Conservation (phyloP, 805 yeast genomes). For the Cyberlindnera euphorbiae region DNA sequence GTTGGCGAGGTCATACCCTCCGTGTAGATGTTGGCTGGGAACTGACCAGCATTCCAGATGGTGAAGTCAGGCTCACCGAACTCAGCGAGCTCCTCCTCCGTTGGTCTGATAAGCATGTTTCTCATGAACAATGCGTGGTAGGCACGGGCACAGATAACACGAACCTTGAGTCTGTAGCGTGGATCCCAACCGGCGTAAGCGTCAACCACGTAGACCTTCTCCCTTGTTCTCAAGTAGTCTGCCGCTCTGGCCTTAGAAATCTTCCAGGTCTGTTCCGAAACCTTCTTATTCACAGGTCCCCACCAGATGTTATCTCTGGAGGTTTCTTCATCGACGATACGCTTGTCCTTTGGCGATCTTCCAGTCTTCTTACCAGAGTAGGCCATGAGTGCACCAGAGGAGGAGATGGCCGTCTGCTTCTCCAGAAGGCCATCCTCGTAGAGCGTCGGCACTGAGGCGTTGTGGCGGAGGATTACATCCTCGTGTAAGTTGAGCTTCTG, state of each 20-base stretch:
- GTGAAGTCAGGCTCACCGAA: slow-evolving; percentile 98
- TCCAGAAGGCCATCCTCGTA: slow-evolving; percentile 94
- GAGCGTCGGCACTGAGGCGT: slow-evolving; percentile 86
- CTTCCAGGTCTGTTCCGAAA: slow-evolving; percentile 90
- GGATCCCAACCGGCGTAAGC: slow-evolving; percentile 99
- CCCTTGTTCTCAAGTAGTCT: slow-evolving; percentile 94
- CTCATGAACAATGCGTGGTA: slow-evolving; percentile 98
- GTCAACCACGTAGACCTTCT: slow-evolving; percentile 88
- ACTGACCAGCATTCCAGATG: slow-evolving; percentile 96
- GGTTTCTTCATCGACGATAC: slow-evolving; percentile 92
- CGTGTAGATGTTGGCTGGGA: slow-evolving; percentile 96
- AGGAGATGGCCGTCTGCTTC: slow-evolving; percentile 83
- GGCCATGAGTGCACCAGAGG: slow-evolving; percentile 93
- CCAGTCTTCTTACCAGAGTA: slow-evolving; percentile 96
- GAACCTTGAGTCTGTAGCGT: slow-evolving; percentile 89
- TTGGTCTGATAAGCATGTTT: slow-evolving; percentile 95
- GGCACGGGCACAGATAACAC: slow-evolving; percentile 96
- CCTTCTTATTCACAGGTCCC: slow-evolving; percentile 98
- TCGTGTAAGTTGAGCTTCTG: slow-evolving; percentile 44
- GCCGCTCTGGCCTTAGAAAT: slow-evolving; percentile 95
- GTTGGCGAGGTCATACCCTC: slow-evolving; percentile 97
- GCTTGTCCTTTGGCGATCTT: slow-evolving; percentile 96
- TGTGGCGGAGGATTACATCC: slow-evolving; percentile 74
- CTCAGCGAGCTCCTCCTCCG: slow-evolving; percentile 77
- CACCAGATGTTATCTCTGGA: slow-evolving; percentile 90